A percentile compares a stretch with the other conserved stretches of the same genome.
Evolutionary conservation across 2,329 filamentous ascomycete species (phyloP).

Genomic region (Pseudonectria buxi): DNA sequence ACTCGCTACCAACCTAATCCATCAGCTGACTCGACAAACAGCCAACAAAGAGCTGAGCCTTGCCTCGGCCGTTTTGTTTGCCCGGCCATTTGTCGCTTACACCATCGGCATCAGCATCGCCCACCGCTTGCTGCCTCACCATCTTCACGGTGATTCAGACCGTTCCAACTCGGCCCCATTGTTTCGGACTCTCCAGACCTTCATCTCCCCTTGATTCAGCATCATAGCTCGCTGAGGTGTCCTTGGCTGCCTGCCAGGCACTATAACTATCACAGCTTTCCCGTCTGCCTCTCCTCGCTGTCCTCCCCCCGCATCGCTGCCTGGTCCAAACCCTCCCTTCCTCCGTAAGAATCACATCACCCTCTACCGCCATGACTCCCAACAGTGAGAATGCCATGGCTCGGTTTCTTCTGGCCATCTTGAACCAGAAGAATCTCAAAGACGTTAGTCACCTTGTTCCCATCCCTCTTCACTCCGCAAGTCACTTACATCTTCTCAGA

Average conservation of each 20-base stretch:
- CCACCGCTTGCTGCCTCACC: background rate
- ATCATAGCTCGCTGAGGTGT: constrained; percentile 9
- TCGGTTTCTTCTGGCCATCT: constrained; percentile 52
- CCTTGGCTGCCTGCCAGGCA: constrained; percentile 13
- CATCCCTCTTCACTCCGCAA: background rate
- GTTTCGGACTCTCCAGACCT: too few relatives aligned
- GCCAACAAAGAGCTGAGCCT: too few relatives aligned
- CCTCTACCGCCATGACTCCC: constrained; percentile 39
- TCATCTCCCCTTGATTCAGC: too few relatives aligned
- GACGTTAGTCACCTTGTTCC: constrained; percentile 40
- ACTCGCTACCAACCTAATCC: too few relatives aligned
- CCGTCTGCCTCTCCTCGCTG: constrained; percentile 10
- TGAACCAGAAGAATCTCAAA: constrained; percentile 54
- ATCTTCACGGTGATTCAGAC: constrained; percentile 9
- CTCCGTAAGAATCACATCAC: constrained; percentile 1
- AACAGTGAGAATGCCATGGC: constrained; percentile 52
- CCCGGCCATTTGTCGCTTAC: too few relatives aligned
- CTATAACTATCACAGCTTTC: constrained; percentile 1
- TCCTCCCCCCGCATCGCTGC: constrained; percentile 9
- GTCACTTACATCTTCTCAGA: constrained; percentile 33
- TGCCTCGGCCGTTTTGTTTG: too few relatives aligned
- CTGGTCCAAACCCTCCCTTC: constrained; percentile 2
- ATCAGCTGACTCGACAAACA: too few relatives aligned
- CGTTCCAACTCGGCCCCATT: too few relatives aligned
- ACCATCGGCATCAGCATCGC: too few relatives aligned